Evolutionary conservation across 768 basidiomycete species (phyloP).

Genomic region (Porpolomopsis calyptriformis): DNA sequence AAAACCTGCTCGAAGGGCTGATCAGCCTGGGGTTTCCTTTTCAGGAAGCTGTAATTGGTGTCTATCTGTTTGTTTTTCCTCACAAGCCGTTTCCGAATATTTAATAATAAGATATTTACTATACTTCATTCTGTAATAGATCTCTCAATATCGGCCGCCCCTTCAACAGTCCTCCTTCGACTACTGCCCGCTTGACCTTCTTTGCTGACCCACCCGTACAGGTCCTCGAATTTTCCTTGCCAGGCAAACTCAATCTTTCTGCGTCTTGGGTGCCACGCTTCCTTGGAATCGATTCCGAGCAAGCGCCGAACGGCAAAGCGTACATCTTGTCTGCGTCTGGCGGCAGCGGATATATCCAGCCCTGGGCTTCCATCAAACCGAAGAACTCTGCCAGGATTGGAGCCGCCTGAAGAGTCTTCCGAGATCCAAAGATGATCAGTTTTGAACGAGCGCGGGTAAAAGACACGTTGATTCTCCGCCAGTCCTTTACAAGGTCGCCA

Average conservation of each 20-base stretch:
- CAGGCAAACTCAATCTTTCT: conserved; percentile 6
- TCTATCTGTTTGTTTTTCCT: no score
- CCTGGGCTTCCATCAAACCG: conserved; percentile 53
- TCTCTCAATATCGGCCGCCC: conserved; percentile 54
- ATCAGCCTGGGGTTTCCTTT: no score
- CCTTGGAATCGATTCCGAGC: conserved; percentile 9
- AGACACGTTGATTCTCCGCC: conserved; percentile 93
- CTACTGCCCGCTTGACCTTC: conserved; percentile 23
- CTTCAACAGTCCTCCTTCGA: conserved; percentile 36
- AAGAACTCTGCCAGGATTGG: conserved; percentile 68
- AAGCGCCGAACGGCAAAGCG: conserved; percentile 13
- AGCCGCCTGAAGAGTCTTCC: conserved; percentile 56
- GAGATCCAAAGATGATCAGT: conserved; percentile 83
- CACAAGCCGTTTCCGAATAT: no score
- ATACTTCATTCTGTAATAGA: conserved; percentile 17
- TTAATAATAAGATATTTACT: no score
- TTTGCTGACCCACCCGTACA: conserved; percentile 22
- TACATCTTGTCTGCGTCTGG: conserved; percentile 46
- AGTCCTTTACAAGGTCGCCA: conserved; percentile 89
- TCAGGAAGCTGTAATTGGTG: no score
- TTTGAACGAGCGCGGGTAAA: conserved; percentile 90
- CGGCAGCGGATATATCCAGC: conserved; percentile 62
- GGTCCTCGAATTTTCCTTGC: conserved; percentile 9
- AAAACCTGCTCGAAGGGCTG: no score
- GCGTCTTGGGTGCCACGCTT: conserved; percentile 23